These are phyloP conservation scores for Orbilia javanica DNA, from an alignment of 2,329 filamentous ascomycete species.

Conservation along the genomic window DNA sequence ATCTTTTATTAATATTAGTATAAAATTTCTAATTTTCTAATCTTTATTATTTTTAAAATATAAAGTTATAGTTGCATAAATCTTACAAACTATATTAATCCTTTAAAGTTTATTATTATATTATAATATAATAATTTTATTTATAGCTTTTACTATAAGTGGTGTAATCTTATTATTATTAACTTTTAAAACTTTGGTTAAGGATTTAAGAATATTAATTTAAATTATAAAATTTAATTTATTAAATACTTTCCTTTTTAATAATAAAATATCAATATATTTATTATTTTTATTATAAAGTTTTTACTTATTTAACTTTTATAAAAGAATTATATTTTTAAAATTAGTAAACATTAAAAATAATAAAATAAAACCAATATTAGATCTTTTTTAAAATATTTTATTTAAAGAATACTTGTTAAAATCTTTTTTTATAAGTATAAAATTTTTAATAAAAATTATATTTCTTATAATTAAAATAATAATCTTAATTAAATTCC, in stretches of 20 bases:
- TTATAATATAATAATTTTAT: neutral
- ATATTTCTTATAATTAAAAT: neutral
- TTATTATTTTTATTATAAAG: neutral
- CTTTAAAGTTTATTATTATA: neutral
- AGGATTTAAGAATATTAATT: neutral
- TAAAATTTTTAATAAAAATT: conserved; percentile 48
- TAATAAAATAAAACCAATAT: neutral
- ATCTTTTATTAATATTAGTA: neutral
- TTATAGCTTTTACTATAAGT: neutral
- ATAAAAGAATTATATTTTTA: neutral
- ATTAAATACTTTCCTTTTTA: neutral
- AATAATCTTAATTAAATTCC: conserved; percentile 5
- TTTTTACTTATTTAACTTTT: neutral
- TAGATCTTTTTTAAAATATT: neutral
- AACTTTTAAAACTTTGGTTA: neutral
- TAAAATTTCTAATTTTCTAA: neutral
- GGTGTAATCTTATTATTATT: neutral
- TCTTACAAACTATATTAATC: neutral
- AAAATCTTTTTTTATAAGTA: conserved; percentile 13
- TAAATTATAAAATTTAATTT: neutral
- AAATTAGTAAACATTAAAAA: neutral
- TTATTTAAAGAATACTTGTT: conserved; percentile 9
- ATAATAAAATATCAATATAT: neutral
- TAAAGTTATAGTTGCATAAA: neutral
- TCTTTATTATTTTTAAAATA: neutral